Conservation (phyloP, 345 rosid species). For the Citrus sinensis region DNA sequence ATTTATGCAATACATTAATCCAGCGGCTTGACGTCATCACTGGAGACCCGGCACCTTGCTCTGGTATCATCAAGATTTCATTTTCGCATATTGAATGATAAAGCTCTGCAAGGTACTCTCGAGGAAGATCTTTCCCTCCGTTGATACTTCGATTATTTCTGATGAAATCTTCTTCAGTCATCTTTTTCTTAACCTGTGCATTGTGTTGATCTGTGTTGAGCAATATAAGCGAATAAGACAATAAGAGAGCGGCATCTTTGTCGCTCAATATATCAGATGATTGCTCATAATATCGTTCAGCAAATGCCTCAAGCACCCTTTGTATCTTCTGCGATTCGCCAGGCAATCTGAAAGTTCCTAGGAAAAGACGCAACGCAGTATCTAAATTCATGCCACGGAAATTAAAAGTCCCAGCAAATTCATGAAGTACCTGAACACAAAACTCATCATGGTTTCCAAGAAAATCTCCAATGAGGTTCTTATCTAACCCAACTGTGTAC, state of each 20-base stretch:
- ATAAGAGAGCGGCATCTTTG: slow-evolving; percentile 64
- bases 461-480: slow-evolving; percentile 65
- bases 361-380: slow-evolving; percentile 66
- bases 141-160: slow-evolving; percentile 66
- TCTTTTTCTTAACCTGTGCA: slow-evolving; percentile 69
- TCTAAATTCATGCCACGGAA: slow-evolving; percentile 65
- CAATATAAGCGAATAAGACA: slow-evolving; percentile 72
- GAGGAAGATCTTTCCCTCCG: slow-evolving; percentile 72
- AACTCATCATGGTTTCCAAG: slow-evolving; percentile 76
- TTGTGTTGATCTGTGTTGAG: slow-evolving; percentile 83
- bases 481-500: slow-evolving; percentile 70
- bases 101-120: slow-evolving; percentile 63
- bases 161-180: slow-evolving; percentile 76
- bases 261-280: slow-evolving; percentile 52
- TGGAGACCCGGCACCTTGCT: slow-evolving; percentile 53
- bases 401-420: slow-evolving; percentile 67
- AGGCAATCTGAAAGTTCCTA: slow-evolving; percentile 74
- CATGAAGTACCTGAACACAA: slow-evolving; percentile 70
- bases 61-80: slow-evolving; percentile 71
- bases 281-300: slow-evolving; percentile 81
- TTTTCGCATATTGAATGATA: slow-evolving; percentile 62
- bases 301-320: slow-evolving; percentile 78
- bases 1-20: slow-evolving; percentile 64
- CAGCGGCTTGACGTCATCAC: slow-evolving; percentile 60
- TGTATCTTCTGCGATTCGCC: slow-evolving; percentile 86